Conservation (phyloP, 169 alveolate genomes). For the Plasmodium inui region DNA sequence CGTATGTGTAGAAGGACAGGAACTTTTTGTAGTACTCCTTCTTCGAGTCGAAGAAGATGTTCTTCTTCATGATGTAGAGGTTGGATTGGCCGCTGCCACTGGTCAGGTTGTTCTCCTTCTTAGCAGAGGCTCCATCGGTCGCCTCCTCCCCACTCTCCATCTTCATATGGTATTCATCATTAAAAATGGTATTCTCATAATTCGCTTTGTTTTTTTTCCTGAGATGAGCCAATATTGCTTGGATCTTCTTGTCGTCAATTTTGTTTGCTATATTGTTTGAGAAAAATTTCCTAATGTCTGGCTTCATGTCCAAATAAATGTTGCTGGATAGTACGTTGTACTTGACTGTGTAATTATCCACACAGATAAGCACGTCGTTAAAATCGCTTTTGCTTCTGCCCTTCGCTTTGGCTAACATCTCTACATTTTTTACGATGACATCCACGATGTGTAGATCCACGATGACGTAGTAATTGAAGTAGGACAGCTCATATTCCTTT, state of each 20-base stretch:
- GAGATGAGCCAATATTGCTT: not conserved
- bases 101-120: not conserved
- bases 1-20: conserved; percentile 45
- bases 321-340: conserved; percentile 55
- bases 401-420: not conserved
- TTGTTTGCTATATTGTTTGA: not conserved
- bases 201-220: conserved; percentile 1
- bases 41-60: conserved; percentile 52
- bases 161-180: conserved; percentile 15
- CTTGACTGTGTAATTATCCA: conserved; percentile 53
- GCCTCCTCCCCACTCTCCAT: not conserved
- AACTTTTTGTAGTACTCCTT: conserved; percentile 57
- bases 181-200: conserved; percentile 44
- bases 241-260: conserved; percentile 7
- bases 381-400: not conserved
- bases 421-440: conserved; percentile 39
- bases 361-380: conserved; percentile 20
- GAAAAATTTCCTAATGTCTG: conserved; percentile 15
- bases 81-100: not conserved
- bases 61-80: conserved; percentile 25
- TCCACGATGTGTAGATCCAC: conserved; percentile 34
- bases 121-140: not conserved
- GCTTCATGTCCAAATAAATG: conserved; percentile 45
- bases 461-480: conserved; percentile 44
- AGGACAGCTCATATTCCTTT: conserved; percentile 26